Evolutionary conservation across 345 rosid genomes (phyloP).

Genomic region (Eucalyptus polyanthemos): DNA sequence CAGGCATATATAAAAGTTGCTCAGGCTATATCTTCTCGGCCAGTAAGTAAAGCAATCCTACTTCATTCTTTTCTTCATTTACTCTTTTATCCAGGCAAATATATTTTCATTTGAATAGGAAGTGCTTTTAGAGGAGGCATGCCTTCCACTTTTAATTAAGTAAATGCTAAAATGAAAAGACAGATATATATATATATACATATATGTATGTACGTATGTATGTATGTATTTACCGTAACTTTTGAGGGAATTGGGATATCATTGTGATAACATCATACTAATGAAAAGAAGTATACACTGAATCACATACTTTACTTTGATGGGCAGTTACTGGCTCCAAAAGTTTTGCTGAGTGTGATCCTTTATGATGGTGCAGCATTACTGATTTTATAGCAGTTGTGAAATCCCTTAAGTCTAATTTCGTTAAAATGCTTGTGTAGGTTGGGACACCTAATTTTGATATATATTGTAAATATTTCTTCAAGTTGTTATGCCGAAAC

Average conservation of each 20-base stretch:
- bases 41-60: slow-evolving; percentile 37
- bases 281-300: background rate
- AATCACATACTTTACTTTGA: background rate
- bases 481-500: background rate
- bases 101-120: background rate
- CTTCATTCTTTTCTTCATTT: background rate
- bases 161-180: background rate
- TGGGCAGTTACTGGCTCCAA: background rate
- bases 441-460: background rate
- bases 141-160: background rate
- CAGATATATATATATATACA: background rate
- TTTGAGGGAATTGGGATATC: background rate
- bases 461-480: background rate
- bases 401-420: background rate
- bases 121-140: background rate
- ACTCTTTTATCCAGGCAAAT: background rate
- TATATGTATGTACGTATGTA: rapidly evolving
- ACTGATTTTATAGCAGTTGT: background rate
- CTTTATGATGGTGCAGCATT: background rate
- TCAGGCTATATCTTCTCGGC: slow-evolving; percentile 89
- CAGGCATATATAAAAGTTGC: slow-evolving; percentile 92
- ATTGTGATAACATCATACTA: background rate
- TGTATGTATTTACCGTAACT: background rate
- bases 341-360: background rate
- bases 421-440: background rate